Conservation (phyloP, 768 basidiomycete species). For the Pleurotus platypus region DNA sequence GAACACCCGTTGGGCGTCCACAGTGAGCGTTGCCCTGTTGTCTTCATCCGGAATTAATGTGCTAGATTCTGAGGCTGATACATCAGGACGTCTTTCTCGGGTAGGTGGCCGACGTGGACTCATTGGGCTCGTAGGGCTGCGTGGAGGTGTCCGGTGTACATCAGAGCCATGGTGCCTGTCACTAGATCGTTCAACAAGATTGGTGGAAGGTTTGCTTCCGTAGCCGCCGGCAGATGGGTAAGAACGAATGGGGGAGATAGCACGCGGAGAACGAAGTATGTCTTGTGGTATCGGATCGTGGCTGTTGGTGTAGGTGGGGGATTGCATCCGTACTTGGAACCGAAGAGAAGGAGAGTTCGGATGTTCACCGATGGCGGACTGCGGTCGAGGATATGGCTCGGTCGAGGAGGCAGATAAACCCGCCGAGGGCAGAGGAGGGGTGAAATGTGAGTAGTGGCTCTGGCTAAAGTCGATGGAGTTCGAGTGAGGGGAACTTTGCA, state of each 20-base stretch:
- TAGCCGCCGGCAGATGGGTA: slow-evolving; percentile 24
- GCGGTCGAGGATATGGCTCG: slow-evolving; percentile 62
- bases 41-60: neutral
- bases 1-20: neutral
- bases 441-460: slow-evolving; percentile 23
- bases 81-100: slow-evolving; percentile 22
- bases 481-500: slow-evolving; percentile 33
- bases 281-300: slow-evolving; percentile 31
- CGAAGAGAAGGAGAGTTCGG: slow-evolving; percentile 33
- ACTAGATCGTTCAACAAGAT: slow-evolving; percentile 28
- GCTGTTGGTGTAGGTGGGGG: slow-evolving; percentile 29
- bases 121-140: slow-evolving; percentile 57
- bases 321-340: slow-evolving; percentile 26
- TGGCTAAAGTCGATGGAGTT: slow-evolving; percentile 26
- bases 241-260: slow-evolving; percentile 31
- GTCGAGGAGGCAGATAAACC: slow-evolving; percentile 39
- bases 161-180: slow-evolving; percentile 39
- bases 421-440: slow-evolving; percentile 13
- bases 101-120: slow-evolving; percentile 35
- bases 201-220: slow-evolving; percentile 27
- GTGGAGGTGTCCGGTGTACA: slow-evolving; percentile 48
- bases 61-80: neutral
- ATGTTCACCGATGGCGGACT: slow-evolving; percentile 56
- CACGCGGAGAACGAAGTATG: slow-evolving; percentile 34
- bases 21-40: neutral